Evolutionary conservation across 2,329 filamentous ascomycete species (phyloP).

Genomic region (Fusarium metavorans): DNA sequence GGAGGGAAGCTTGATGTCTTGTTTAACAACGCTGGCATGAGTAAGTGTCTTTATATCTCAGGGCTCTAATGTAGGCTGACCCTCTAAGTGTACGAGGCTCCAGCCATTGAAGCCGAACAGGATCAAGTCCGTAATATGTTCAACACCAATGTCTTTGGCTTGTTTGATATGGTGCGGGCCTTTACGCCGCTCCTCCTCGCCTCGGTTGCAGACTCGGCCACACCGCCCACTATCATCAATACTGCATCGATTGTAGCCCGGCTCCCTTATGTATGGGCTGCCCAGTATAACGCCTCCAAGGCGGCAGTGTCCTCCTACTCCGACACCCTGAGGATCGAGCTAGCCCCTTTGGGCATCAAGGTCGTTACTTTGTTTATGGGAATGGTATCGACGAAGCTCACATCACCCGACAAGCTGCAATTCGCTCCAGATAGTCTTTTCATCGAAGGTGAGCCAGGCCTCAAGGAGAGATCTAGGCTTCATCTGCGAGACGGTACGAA

Average conservation of each 20-base stretch:
- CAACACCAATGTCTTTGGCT: conserved; percentile 26
- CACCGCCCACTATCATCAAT: conserved; percentile 13
- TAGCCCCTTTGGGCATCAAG: conserved; percentile 14
- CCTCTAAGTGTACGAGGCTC: conserved; percentile 15
- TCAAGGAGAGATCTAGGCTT: background rate
- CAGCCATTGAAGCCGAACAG: conserved; percentile 19
- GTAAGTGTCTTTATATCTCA: background rate
- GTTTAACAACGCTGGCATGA: conserved; percentile 27
- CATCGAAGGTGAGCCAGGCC: background rate
- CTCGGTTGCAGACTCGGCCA: background rate
- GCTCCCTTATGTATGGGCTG: conserved; percentile 2
- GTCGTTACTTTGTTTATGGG: conserved; percentile 26
- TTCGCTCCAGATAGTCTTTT: conserved; percentile 14
- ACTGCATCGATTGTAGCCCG: conserved; percentile 18
- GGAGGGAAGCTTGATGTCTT: conserved; percentile 21
- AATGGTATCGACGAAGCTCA: conserved; percentile 12
- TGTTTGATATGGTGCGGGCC: conserved; percentile 19
- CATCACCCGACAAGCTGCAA: conserved; percentile 3
- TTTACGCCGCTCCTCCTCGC: conserved; percentile 25
- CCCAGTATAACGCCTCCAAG: conserved; percentile 19
- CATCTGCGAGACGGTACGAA: conserved; percentile 11
- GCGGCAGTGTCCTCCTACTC: conserved; percentile 18
- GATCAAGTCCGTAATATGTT: conserved; percentile 17
- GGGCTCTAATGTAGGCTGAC: background rate
- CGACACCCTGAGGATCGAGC: conserved; percentile 19